A percentile compares a stretch with the other conserved stretches of the same genome.
Evolutionary conservation across 2,329 filamentous ascomycete genomes (phyloP).

Genomic region (Hypoxylon sp.): DNA sequence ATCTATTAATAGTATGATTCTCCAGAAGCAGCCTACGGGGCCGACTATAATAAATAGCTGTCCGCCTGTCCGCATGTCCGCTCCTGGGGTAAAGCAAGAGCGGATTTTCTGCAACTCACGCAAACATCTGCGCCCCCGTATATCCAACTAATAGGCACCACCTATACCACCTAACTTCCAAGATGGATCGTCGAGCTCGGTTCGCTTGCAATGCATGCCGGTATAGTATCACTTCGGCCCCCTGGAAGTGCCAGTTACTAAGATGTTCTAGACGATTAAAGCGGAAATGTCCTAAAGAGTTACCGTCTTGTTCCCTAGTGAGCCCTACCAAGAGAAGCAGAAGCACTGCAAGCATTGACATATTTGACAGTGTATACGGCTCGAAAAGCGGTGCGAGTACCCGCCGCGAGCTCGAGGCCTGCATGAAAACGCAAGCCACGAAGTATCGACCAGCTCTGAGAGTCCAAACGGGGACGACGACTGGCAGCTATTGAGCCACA

Average conservation of each 20-base stretch:
- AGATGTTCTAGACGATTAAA: conserved; percentile 33
- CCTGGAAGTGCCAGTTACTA: not conserved
- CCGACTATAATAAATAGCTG: not conserved
- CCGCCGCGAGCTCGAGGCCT: conserved; percentile 24
- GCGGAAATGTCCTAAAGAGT: conserved; percentile 39
- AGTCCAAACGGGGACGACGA: not conserved
- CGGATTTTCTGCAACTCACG: not conserved
- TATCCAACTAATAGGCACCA: not conserved
- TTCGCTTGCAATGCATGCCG: conserved; percentile 37
- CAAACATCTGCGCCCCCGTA: not conserved
- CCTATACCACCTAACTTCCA: not conserved
- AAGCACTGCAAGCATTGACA: conserved; percentile 2
- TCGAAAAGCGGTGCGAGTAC: conserved; percentile 45
- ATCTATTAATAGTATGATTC: not conserved
- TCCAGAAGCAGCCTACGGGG: not conserved
- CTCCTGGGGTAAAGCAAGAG: conserved; percentile 2
- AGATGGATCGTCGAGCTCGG: conserved; percentile 35
- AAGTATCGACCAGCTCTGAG: conserved; percentile 13
- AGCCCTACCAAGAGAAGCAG: not conserved
- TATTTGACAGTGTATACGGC: conserved; percentile 40
- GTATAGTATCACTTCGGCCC: conserved; percentile 12
- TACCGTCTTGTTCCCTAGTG: conserved; percentile 45
- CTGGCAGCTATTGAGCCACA: not conserved
- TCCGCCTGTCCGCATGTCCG: conserved; percentile 12
- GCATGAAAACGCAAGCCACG: not conserved